Conservation (phyloP, 2,329 filamentous ascomycete species). For the Aspergillus sp. region DNA sequence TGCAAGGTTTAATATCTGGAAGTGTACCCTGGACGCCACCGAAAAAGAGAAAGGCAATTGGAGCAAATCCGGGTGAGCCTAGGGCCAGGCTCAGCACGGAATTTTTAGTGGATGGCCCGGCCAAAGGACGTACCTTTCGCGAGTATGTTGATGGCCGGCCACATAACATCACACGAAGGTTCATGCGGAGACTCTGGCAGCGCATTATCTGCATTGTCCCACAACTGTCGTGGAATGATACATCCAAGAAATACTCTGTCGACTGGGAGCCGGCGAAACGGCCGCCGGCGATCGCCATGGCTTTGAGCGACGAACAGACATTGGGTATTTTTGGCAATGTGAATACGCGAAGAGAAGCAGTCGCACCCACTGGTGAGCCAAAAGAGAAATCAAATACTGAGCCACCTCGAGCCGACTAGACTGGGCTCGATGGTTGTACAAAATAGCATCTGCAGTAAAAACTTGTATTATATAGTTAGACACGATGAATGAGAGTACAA, state of each 20-base stretch:
- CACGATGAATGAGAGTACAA: too few relatives aligned
- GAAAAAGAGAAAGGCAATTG: slow-evolving; percentile 16
- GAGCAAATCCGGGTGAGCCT: not conserved
- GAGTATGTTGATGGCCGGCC: slow-evolving; percentile 29
- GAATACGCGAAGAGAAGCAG: not conserved
- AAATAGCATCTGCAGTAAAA: too few relatives aligned
- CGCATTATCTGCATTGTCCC: slow-evolving; percentile 29
- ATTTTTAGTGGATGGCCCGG: slow-evolving; percentile 29
- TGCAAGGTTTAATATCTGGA: slow-evolving; percentile 29
- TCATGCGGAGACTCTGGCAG: slow-evolving; percentile 33
- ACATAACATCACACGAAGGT: slow-evolving; percentile 31
- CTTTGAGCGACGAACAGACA: not conserved
- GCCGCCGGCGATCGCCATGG: slow-evolving; percentile 40
- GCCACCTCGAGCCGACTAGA: too few relatives aligned
- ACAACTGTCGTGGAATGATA: slow-evolving; percentile 16
- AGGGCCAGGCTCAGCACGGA: slow-evolving; percentile 13
- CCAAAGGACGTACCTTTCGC: slow-evolving; percentile 28
- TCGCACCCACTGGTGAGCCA: not conserved
- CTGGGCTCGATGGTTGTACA: too few relatives aligned
- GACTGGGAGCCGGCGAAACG: slow-evolving; percentile 21
- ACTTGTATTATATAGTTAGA: too few relatives aligned
- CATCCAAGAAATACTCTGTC: slow-evolving; percentile 17
- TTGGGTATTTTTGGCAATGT: not conserved
- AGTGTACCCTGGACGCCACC: slow-evolving; percentile 23
- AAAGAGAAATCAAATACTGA: too few relatives aligned